Base-by-base conservation (phyloP, 2,329 filamentous ascomycete species). In the Aspergillus fructus region DNA sequence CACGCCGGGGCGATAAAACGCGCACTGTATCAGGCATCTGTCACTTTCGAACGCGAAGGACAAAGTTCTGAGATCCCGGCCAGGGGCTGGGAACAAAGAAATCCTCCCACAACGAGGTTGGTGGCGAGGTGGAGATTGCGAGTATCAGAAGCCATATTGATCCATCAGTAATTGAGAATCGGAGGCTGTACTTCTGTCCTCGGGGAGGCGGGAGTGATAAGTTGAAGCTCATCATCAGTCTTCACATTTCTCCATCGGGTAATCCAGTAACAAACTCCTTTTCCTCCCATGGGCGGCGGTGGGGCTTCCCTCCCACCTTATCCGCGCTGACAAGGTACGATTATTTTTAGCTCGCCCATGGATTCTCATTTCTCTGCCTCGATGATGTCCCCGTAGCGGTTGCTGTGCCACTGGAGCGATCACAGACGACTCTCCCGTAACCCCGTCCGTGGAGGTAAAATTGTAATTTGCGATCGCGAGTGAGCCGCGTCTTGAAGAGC, bases 261-360 rank as follows among this genome's bases (percentile, higher is more conserved):
- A 24, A 24, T 27, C 30, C 19, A 17, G 30, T 15, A 27, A 48
- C 46, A 53, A 56, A 60, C 53, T 57, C 50, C 52, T 58, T 58
- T 64, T 59, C 51, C 39, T 46, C 56, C 45, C 51, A 52, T 53
- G 56, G 53, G 45, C 40, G 51, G 47, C 42, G 40, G 64, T 63
- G 62, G 61, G 59, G 52, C 61, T 30, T 59, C 59, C 47, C 45
- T 49, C 57, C 53, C 49, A 53, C 53, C 49, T 19, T 11, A 12
- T 19, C 23, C 43, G 11, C 9, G 23, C 23, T 37, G 46, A 48
- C 46, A 48, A 48, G 46, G 46, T 48, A 50, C 34, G 27, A 43
- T 27, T 52, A 52, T 52, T 43, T 52, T 52, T 52, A 52, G 49
- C 40, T 13, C 34, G n/a, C 5, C 34, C 27, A 46, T 46, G 23